Evolutionary conservation across 805 yeast genomes (phyloP), one percentile per base, ranked within the genome.

Genomic region (Diddensiella caesifluorescens): DNA sequence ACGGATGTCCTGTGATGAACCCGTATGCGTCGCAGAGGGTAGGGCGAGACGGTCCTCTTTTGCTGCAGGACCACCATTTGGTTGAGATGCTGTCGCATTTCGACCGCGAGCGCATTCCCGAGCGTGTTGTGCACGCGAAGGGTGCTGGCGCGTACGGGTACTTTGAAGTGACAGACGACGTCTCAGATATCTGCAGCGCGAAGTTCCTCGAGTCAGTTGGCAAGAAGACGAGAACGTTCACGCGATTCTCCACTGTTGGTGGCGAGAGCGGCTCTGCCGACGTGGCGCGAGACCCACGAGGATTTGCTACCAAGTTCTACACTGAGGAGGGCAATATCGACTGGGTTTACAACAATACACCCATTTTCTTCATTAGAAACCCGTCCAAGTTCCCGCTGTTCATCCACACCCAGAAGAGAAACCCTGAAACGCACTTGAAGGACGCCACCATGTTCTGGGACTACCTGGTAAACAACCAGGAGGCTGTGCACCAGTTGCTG

Each of bases 271-370:
- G 83, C 38, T 68, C 81, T 29, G 73, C 84, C 6, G 86, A 79
- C 53, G 65, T 80, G 18, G 77, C 74, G 13, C 73, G 86, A 57
- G 85, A 79, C 55, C 85, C 85, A 33, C 71, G 85, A 56, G 86
- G 86, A 2, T 80, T 78, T 58, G 65, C 83, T 12, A 74, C 75
- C 33, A 80, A 80, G 62, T 65, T 79, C 49, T 75, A 75, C 65
- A 79, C 85, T 15, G 81, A 77, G 47, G 79, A 77, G 56, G 86
- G 86, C 41, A 75, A 72, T 61, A 62, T 76, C 54, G 86, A 79
- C 65, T 79, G 82, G 81, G 86, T 79, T 16, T 77, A 75, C 68
- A 80, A 78, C 66, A 80, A 80, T 65, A 80, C 85, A 16, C 86
- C 86, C 10, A 69, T 79, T 21, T 78, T 78, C 59, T 78, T 78